These are phyloP conservation scores for Carnegiea gigantea DNA, from an alignment of 179 eudicot species.

Conservation along the genomic window DNA sequence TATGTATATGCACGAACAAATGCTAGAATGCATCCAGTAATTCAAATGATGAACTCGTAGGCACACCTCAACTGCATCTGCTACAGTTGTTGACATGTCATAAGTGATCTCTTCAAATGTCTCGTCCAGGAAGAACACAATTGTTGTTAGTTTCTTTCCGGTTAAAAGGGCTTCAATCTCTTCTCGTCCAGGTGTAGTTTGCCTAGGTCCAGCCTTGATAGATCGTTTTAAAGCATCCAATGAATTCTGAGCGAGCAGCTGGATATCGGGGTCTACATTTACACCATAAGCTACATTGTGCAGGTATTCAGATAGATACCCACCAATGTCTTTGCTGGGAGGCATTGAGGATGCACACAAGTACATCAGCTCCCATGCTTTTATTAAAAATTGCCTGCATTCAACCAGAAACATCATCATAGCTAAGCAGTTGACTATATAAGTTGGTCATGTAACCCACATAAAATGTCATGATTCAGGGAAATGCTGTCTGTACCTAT, in stretches of 20 bases:
- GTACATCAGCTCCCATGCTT: conserved; percentile 97
- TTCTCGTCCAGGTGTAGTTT: conserved; percentile 82
- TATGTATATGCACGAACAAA: not conserved
- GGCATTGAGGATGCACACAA: conserved; percentile 99
- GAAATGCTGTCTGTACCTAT: conserved; percentile 47
- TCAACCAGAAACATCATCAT: conserved; percentile 22
- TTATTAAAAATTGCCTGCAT: conserved; percentile 62
- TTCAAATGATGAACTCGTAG: not conserved
- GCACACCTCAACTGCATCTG: conserved; percentile 95
- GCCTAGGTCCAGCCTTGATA: conserved; percentile 94
- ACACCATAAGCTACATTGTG: conserved; percentile 77
- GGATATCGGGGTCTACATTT: conserved; percentile 68
- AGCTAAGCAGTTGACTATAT: conserved; percentile 1
- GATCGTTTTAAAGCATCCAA: conserved; percentile 85
- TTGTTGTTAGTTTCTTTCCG: conserved; percentile 85
- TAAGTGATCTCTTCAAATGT: conserved; percentile 97
- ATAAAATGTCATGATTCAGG: not conserved
- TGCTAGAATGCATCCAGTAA: not conserved
- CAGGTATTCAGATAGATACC: conserved; percentile 86
- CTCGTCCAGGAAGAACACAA: conserved; percentile 97
- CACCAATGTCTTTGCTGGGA: conserved; percentile 95
- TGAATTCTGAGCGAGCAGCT: conserved; percentile 76
- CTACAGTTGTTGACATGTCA: conserved; percentile 94
- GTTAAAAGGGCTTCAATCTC: conserved; percentile 95
- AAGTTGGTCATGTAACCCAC: not conserved